Evolutionary conservation across 2,329 filamentous ascomycete species (phyloP).

Genomic region (Phyllosticta paracitricarpa): DNA sequence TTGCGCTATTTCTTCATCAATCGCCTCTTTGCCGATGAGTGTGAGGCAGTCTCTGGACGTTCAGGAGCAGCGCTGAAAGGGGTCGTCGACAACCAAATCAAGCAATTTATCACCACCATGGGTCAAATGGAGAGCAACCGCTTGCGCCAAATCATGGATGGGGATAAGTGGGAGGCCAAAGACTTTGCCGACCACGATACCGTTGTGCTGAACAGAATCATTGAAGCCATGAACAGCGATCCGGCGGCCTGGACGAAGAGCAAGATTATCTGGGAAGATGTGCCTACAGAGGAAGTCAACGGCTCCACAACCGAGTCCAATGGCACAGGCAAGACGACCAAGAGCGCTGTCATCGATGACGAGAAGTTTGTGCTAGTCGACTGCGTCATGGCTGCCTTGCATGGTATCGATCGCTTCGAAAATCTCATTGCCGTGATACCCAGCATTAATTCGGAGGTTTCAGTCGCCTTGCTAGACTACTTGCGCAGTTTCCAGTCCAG

Average conservation of each 20-base stretch:
- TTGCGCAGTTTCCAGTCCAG: constrained; percentile 91
- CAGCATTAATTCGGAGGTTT: constrained; percentile 78
- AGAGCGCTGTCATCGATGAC: constrained; percentile 68
- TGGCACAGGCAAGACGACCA: constrained; percentile 26
- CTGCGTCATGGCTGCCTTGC: constrained; percentile 71
- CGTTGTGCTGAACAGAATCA: constrained; percentile 51
- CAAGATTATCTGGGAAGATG: constrained; percentile 34
- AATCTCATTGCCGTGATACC: constrained; percentile 77
- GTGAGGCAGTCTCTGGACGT: constrained; percentile 71
- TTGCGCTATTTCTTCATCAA: constrained; percentile 76
- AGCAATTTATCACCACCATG: constrained; percentile 63
- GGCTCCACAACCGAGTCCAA: constrained; percentile 24
- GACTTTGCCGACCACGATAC: constrained; percentile 60
- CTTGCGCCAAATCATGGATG: constrained; percentile 67
- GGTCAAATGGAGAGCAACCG: constrained; percentile 64
- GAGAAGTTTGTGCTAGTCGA: constrained; percentile 79
- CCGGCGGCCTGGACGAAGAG: constrained; percentile 53
- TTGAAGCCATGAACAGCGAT: constrained; percentile 63
- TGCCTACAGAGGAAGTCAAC: constrained; percentile 16
- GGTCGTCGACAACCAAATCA: constrained; percentile 72
- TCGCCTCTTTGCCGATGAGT: constrained; percentile 74
- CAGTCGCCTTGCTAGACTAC: constrained; percentile 69
- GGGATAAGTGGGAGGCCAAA: constrained; percentile 68
- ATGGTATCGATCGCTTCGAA: constrained; percentile 72
- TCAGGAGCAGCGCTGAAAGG: constrained; percentile 67